Evolutionary conservation across 2,329 filamentous ascomycete genomes (phyloP).

Genomic region (Dothideomycetidae sp.): DNA sequence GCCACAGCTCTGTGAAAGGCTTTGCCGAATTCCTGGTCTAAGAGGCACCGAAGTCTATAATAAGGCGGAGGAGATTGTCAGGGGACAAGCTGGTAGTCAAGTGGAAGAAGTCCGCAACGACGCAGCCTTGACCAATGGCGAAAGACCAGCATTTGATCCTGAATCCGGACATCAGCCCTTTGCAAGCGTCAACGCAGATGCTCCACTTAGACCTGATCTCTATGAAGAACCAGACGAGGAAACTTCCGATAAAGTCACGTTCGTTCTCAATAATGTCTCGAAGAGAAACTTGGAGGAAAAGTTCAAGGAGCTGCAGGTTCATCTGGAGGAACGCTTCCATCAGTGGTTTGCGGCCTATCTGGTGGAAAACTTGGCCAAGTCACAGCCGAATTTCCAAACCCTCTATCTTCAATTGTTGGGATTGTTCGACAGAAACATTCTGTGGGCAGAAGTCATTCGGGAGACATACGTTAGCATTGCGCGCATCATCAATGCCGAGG

Average conservation of each 20-base stretch:
- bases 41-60: slow-evolving; percentile 64
- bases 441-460: slow-evolving; percentile 81
- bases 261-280: slow-evolving; percentile 92
- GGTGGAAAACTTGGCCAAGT: slow-evolving; percentile 89
- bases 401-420: slow-evolving; percentile 84
- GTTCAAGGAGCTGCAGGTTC: slow-evolving; percentile 64
- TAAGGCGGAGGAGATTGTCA: slow-evolving; percentile 68
- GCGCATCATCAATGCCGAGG: slow-evolving; percentile 78
- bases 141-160: slow-evolving; percentile 45
- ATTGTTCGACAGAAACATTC: slow-evolving; percentile 59
- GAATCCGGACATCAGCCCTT: slow-evolving; percentile 60
- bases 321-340: slow-evolving; percentile 66
- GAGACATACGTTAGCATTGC: slow-evolving; percentile 83
- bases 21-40: slow-evolving; percentile 68
- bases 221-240: slow-evolving; percentile 77
- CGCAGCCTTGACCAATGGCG: slow-evolving; percentile 49
- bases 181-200: slow-evolving; percentile 61
- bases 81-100: slow-evolving; percentile 43
- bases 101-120: slow-evolving; percentile 7
- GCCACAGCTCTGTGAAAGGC: slow-evolving; percentile 83
- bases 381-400: slow-evolving; percentile 91
- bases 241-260: slow-evolving; percentile 83
- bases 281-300: slow-evolving; percentile 76
- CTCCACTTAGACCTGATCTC: slow-evolving; percentile 44
- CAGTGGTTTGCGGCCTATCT: slow-evolving; percentile 95